Percentiles rank a stretch among this genome's conserved stretches.
Conservation (phyloP, 108 stramenopile genomes). For the Cyclostephanos tholiformis region DNA sequence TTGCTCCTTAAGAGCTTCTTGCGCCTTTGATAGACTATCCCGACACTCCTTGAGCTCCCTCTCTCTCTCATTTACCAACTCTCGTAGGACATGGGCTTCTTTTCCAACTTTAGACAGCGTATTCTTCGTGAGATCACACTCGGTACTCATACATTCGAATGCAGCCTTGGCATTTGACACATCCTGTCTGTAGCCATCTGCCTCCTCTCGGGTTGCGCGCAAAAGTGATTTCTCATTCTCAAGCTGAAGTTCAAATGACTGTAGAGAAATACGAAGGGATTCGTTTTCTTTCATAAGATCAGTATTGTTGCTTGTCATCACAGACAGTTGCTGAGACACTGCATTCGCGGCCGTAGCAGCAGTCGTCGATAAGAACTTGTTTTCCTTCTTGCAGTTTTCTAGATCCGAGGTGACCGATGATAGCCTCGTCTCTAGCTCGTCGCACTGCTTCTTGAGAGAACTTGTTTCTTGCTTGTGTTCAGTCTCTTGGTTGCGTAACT, state of each 20-base stretch:
- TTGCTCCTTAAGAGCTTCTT: slow-evolving; percentile 22
- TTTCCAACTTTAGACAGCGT: slow-evolving; percentile 26
- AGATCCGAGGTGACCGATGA: slow-evolving; percentile 18
- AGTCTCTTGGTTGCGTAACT: slow-evolving; percentile 23
- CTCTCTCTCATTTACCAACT: slow-evolving; percentile 17
- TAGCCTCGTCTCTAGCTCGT: slow-evolving; percentile 19
- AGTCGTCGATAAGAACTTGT: not conserved
- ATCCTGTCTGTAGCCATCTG: slow-evolving; percentile 23
- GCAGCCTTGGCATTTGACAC: slow-evolving; percentile 35
- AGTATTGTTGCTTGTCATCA: slow-evolving; percentile 25
- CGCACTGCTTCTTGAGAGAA: slow-evolving; percentile 14
- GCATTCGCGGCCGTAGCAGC: slow-evolving; percentile 15
- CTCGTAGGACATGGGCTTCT: slow-evolving; percentile 10
- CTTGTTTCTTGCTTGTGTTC: slow-evolving; percentile 16
- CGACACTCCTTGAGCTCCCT: slow-evolving; percentile 25
- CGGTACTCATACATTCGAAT: slow-evolving; percentile 38
- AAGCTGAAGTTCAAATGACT: slow-evolving; percentile 34
- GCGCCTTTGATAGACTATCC: not conserved
- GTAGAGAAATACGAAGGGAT: slow-evolving; percentile 23
- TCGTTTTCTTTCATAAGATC: slow-evolving; percentile 42
- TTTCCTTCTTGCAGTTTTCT: slow-evolving; percentile 10
- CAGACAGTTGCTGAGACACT: slow-evolving; percentile 26
- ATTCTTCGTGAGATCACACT: slow-evolving; percentile 15
- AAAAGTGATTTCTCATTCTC: slow-evolving; percentile 27
- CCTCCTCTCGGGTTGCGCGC: slow-evolving; percentile 11